Base-by-base conservation (phyloP, 768 basidiomycete genomes). In the Suillus decipiens region DNA sequence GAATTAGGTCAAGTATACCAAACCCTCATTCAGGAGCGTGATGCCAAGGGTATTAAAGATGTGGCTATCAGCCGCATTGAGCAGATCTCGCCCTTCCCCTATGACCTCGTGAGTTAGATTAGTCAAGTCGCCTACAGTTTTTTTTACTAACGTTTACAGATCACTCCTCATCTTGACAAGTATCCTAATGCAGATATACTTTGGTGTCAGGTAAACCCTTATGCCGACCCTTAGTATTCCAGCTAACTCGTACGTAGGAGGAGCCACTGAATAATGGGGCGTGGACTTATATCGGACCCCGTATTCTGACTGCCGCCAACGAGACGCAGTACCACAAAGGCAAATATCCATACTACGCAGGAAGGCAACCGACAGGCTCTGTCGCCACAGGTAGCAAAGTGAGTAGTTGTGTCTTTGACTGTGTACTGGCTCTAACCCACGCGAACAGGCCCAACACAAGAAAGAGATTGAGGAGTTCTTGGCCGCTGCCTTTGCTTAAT, bases 181-280 rank as follows among this genome's bases (percentile, higher is more conserved):
- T 99, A 97, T 81, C 94, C 96, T 70, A 96, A 99, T 74, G 95
- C 96, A 41, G 90, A 91, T 67, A 75, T 96, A 43, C 81, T 95
- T 53, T 98, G 96, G 96, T 93, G 91, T 71, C 95, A 97, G 81
- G 88, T 86, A 73, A n/a, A 39, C 1, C 37, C 31, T 41, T 43
- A 37, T 31, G 50, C n/a, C 58, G 19, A 47, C 15, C 34, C 36
- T 28, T 45, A 24, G 17, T 50, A 47, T 51, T 64, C 59, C 56
- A 64, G 22, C 58, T 67, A 15, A 59, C 43, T 11, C 5, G 39
- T 39, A 41, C 69, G 57, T 71, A 88, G 84, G 95, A 97, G 78
- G 95, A 98, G 76, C 96, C 97, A 17, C 79, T 99, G 68, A 99
- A 99, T 82, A 95, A 95, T 71, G 97, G 97, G 68, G 89, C 94